Conservation (phyloP, 768 basidiomycete species). For the Multifurca ochricompacta region DNA sequence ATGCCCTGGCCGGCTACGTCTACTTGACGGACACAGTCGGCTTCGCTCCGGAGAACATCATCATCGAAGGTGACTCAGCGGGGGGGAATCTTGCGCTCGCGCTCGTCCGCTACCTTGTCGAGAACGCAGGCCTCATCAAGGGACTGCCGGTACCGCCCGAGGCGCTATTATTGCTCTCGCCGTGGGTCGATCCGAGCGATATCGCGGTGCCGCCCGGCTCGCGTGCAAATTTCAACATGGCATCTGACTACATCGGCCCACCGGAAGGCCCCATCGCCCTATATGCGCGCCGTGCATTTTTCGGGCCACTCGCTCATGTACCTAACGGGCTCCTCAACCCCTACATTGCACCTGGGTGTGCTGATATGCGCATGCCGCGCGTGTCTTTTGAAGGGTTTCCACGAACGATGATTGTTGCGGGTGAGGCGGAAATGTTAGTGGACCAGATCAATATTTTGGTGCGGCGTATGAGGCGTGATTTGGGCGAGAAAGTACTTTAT, state of each 20-base stretch:
- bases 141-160: constrained; percentile 2
- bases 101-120: constrained; percentile 50
- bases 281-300: constrained; percentile 12
- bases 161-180: constrained; percentile 10
- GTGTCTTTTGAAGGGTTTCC: constrained; percentile 28
- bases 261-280: background rate
- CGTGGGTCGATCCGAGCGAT: constrained; percentile 10
- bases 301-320: constrained; percentile 11
- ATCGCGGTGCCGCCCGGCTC: constrained; percentile 4
- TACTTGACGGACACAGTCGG: constrained; percentile 55
- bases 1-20: constrained; percentile 65
- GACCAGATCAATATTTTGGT: constrained; percentile 30
- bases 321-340: constrained; percentile 1
- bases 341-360: background rate
- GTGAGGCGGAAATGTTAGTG: constrained; percentile 29
- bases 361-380: constrained; percentile 20
- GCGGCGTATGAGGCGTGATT: constrained; percentile 27
- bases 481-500: constrained; percentile 27
- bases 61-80: constrained; percentile 68
- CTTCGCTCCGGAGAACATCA: constrained; percentile 51
- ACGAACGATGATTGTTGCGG: constrained; percentile 28
- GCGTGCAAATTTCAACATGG: constrained; percentile 9
- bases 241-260: constrained; percentile 7
- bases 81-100: constrained; percentile 68
- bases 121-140: background rate